Percentiles rank a stretch among this genome's conserved stretches.
Evolutionary conservation across 176 grass and related monocot genomes (phyloP).

Genomic region (Hordeum marinum): DNA sequence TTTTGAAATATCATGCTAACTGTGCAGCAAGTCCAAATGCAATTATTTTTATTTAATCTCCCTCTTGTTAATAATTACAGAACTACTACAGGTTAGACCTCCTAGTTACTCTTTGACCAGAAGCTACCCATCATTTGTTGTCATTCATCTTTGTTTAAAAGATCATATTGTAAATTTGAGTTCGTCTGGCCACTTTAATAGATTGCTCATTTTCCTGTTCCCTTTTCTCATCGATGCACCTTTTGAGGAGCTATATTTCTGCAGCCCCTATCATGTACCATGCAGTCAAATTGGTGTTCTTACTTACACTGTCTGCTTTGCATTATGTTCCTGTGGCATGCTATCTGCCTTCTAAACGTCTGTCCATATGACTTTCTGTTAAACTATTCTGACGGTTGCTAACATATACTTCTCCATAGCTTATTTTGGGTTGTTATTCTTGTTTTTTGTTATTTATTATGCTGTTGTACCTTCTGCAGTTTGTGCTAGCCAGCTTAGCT

Average conservation of each 20-base stretch:
- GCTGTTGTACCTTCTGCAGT: constrained; percentile 26
- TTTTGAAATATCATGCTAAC: neutral
- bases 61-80: neutral
- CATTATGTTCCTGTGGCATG: neutral
- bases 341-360: neutral
- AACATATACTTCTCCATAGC: neutral
- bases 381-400: neutral
- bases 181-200: neutral
- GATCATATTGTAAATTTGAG: neutral
- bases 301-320: neutral
- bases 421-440: neutral
- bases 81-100: neutral
- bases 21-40: neutral
- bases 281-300: neutral
- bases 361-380: neutral
- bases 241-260: neutral
- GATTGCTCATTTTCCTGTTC: neutral
- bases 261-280: neutral
- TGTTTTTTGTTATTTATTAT: neutral
- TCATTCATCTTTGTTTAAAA: neutral
- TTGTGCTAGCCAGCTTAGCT: constrained; percentile 62
- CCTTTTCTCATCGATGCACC: neutral
- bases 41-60: neutral
- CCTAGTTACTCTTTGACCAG: neutral
- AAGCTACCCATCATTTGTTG: neutral